A percentile compares a stretch with the other conserved stretches of the same genome.
Evolutionary conservation across 2,329 filamentous ascomycete genomes (phyloP).

Genomic region (Colletotrichum sp.): DNA sequence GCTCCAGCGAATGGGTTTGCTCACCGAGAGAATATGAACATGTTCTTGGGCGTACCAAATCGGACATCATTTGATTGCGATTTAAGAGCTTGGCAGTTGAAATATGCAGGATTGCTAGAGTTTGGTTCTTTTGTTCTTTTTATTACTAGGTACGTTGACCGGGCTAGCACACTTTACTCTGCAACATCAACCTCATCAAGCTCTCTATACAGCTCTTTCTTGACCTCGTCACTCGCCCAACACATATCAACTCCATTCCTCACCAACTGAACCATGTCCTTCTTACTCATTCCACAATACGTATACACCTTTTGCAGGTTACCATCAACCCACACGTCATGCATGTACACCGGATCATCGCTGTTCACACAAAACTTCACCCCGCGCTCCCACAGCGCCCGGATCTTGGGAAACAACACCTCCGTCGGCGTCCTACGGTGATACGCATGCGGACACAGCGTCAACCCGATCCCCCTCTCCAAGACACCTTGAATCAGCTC

Average conservation of each 20-base stretch:
- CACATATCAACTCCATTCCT: constrained; percentile 49
- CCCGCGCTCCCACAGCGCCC: constrained; percentile 65
- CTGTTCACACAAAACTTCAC: constrained; percentile 76
- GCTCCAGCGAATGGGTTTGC: too few relatives aligned
- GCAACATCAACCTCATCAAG: constrained; percentile 22
- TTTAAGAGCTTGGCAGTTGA: too few relatives aligned
- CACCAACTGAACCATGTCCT: constrained; percentile 46
- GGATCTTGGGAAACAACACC: constrained; percentile 52
- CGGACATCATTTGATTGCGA: too few relatives aligned
- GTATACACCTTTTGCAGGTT: constrained; percentile 49
- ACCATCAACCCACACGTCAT: constrained; percentile 53
- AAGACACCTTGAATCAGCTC: constrained; percentile 66
- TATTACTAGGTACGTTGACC: too few relatives aligned
- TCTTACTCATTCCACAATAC: constrained; percentile 43
- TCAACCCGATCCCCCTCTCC: constrained; percentile 63
- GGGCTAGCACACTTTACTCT: background rate
- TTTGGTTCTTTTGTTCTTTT: too few relatives aligned
- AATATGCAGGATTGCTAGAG: too few relatives aligned
- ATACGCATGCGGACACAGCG: constrained; percentile 67
- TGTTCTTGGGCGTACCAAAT: too few relatives aligned
- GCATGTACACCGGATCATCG: constrained; percentile 73
- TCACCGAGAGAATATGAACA: too few relatives aligned
- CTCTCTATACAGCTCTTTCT: constrained; percentile 31
- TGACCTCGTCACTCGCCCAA: constrained; percentile 48
- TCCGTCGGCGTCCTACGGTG: constrained; percentile 46